Evolutionary conservation across 345 rosid species (phyloP).

Genomic region (Erodium maritimum): DNA sequence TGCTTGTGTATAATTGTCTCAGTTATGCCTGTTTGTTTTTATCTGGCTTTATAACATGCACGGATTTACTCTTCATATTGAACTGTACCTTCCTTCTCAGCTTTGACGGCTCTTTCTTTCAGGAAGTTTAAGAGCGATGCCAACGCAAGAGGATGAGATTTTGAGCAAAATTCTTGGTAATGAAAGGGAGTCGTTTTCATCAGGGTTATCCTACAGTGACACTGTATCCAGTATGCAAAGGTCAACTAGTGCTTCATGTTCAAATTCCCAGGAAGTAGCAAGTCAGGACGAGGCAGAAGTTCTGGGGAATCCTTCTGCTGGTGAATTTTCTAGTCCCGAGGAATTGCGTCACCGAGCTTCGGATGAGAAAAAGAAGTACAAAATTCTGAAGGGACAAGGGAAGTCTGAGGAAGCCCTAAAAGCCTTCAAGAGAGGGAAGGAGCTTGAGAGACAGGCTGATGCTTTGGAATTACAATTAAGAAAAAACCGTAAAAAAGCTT

Average conservation of each 20-base stretch:
- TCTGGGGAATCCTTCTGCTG: constrained; percentile 15
- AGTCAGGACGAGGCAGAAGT: constrained; percentile 17
- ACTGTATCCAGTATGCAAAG: constrained; percentile 20
- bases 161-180: constrained; percentile 55
- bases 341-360: constrained; percentile 61
- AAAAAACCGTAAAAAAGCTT: constrained; percentile 40
- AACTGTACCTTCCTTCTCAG: constrained; percentile 6
- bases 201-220: constrained; percentile 20
- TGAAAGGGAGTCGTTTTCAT: constrained; percentile 42
- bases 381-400: constrained; percentile 62
- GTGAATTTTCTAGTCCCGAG: constrained; percentile 39
- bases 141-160: constrained; percentile 54
- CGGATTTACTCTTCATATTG: background rate
- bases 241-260: constrained; percentile 25
- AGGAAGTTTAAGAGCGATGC: constrained; percentile 37
- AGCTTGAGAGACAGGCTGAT: constrained; percentile 82
- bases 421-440: constrained; percentile 89
- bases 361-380: constrained; percentile 65
- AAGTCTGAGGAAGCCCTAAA: constrained; percentile 75
- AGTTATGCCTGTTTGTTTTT: background rate
- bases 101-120: constrained; percentile 8
- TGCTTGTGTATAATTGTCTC: background rate
- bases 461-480: constrained; percentile 53
- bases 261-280: constrained; percentile 21
- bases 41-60: background rate